These are phyloP conservation scores for Dryas octopetala DNA, from an alignment of 306 rosid species.

Conservation along the genomic window DNA sequence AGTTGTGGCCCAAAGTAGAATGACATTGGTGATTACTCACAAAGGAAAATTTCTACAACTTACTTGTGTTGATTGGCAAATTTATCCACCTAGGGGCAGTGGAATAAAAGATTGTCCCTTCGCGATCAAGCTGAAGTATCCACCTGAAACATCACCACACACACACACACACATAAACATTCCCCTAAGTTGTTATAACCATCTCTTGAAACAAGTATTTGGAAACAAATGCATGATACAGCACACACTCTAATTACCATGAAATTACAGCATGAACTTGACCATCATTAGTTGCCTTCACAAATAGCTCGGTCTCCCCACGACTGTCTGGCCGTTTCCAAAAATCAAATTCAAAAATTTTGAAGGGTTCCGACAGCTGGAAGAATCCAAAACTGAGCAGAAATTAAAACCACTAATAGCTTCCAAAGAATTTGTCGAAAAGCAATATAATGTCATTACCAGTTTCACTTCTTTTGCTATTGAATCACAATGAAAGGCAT, in stretches of 20 bases:
- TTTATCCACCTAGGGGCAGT: slow-evolving; percentile 87
- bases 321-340: slow-evolving; percentile 94
- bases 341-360: slow-evolving; percentile 95
- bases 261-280: slow-evolving; percentile 77
- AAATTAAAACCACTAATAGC: slow-evolving; percentile 27
- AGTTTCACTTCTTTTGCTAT: slow-evolving; percentile 61
- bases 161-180: neutral
- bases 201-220: slow-evolving; percentile 1
- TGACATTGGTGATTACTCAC: neutral
- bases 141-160: slow-evolving; percentile 51
- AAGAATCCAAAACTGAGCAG: slow-evolving; percentile 54
- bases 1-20: neutral
- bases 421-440: slow-evolving; percentile 22
- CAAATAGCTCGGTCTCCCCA: slow-evolving; percentile 52
- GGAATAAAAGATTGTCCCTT: slow-evolving; percentile 81
- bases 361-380: slow-evolving; percentile 99
- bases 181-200: neutral
- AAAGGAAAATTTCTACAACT: slow-evolving; percentile 27
- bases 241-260: slow-evolving; percentile 55
- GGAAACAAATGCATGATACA: slow-evolving; percentile 5
- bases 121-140: slow-evolving; percentile 85
- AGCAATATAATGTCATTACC: slow-evolving; percentile 44
- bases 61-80: slow-evolving; percentile 41
- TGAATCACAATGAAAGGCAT: slow-evolving; percentile 72
- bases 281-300: slow-evolving; percentile 68